These are phyloP conservation scores for Beauveria sp. DNA, from an alignment of 2,329 filamentous ascomycete species.

Conservation along the genomic window DNA sequence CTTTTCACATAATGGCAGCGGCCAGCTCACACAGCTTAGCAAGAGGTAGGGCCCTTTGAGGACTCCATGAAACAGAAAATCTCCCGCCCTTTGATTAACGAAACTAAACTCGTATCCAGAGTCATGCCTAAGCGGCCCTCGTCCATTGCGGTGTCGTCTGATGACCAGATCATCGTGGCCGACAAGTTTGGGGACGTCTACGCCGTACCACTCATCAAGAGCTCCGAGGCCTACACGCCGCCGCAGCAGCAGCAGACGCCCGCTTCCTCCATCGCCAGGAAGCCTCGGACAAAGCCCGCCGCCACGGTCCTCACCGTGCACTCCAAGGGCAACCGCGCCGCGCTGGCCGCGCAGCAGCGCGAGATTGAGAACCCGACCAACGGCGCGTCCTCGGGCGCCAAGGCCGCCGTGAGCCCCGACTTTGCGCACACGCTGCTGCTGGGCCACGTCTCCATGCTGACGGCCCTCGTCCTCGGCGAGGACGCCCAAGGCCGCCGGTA, in stretches of 20 bases:
- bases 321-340: slow-evolving; percentile 53
- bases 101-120: slow-evolving; percentile 32
- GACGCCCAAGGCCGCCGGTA: slow-evolving; percentile 33
- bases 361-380: slow-evolving; percentile 27
- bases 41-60: slow-evolving; percentile 47
- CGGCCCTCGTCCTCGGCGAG: slow-evolving; percentile 55
- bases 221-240: slow-evolving; percentile 13
- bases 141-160: slow-evolving; percentile 61
- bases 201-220: slow-evolving; percentile 62
- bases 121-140: slow-evolving; percentile 85
- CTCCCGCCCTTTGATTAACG: no score
- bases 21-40: slow-evolving; percentile 59
- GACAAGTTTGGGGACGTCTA: slow-evolving; percentile 99
- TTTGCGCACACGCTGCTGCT: slow-evolving; percentile 76
- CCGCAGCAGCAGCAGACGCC: slow-evolving; percentile 14
- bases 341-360: slow-evolving; percentile 51
- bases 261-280: slow-evolving; percentile 12
- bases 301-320: slow-evolving; percentile 56
- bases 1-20: slow-evolving; percentile 58
- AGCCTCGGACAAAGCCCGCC: slow-evolving; percentile 33
- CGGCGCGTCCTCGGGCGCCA: slow-evolving; percentile 14
- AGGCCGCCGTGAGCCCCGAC: slow-evolving; percentile 28
- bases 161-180: slow-evolving; percentile 68
- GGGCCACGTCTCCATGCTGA: slow-evolving; percentile 93
- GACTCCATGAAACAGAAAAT: no score